Evolutionary conservation across 768 basidiomycete genomes (phyloP).

Genomic region (Trametes punicea): DNA sequence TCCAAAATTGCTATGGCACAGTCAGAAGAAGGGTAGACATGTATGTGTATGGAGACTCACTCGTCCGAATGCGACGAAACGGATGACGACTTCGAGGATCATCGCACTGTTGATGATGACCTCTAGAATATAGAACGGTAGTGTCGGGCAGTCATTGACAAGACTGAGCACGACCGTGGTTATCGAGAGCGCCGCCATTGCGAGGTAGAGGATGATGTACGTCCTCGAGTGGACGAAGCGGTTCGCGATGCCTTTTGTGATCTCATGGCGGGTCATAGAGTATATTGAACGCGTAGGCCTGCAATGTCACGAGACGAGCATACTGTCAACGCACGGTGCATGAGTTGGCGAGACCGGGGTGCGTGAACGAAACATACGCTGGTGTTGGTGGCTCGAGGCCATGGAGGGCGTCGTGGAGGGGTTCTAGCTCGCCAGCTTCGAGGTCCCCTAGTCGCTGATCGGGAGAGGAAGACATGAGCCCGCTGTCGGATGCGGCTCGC

Average conservation of each 20-base stretch:
- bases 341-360: slow-evolving; percentile 16
- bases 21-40: background rate
- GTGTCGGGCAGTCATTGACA: slow-evolving; percentile 78
- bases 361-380: slow-evolving; percentile 24
- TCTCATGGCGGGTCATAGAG: slow-evolving; percentile 77
- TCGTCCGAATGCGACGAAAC: slow-evolving; percentile 89
- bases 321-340: slow-evolving; percentile 24
- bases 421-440: slow-evolving; percentile 32
- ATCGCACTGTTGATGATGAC: slow-evolving; percentile 85
- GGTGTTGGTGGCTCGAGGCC: slow-evolving; percentile 14
- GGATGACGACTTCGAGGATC: slow-evolving; percentile 90
- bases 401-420: slow-evolving; percentile 25
- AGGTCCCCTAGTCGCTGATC: slow-evolving; percentile 28
- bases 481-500: slow-evolving; percentile 11
- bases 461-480: slow-evolving; percentile 26
- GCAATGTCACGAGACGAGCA: slow-evolving; percentile 20
- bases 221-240: slow-evolving; percentile 84
- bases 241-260: slow-evolving; percentile 82
- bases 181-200: slow-evolving; percentile 83
- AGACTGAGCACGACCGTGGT: slow-evolving; percentile 84
- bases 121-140: slow-evolving; percentile 88
- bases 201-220: slow-evolving; percentile 86
- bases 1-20: slow-evolving; percentile 85
- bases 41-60: slow-evolving; percentile 45
- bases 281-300: slow-evolving; percentile 82